Conservation (phyloP, 208 protist genomes). For the Strigomonas oncopelti region DNA sequence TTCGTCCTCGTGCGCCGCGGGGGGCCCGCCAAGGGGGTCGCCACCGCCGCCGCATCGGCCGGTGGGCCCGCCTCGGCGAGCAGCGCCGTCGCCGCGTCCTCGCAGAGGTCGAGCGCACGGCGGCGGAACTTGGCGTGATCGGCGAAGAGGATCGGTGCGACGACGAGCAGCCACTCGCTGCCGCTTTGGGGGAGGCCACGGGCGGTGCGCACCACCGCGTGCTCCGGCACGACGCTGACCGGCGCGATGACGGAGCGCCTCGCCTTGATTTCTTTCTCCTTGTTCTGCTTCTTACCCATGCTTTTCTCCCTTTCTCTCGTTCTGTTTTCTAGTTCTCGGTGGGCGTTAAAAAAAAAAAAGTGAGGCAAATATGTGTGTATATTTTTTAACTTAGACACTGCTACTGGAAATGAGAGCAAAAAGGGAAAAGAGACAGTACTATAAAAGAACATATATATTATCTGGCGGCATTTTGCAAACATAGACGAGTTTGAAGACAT, state of each 20-base stretch:
- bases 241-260: slow-evolving; percentile 7
- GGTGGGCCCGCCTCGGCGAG: slow-evolving; percentile 28
- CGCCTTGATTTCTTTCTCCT: not conserved
- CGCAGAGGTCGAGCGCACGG: slow-evolving; percentile 1
- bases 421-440: not conserved
- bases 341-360: too few relatives aligned
- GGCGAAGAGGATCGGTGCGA: slow-evolving; percentile 7
- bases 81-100: slow-evolving; percentile 8
- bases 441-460: slow-evolving; percentile 3
- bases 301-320: too few relatives aligned
- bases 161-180: slow-evolving; percentile 2
- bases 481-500: too few relatives aligned
- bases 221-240: not conserved
- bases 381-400: too few relatives aligned
- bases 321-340: too few relatives aligned
- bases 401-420: slow-evolving; percentile 3
- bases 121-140: slow-evolving; percentile 8
- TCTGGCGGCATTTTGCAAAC: too few relatives aligned
- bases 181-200: not conserved
- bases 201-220: not conserved
- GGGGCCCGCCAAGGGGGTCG: not conserved
- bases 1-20: too few relatives aligned
- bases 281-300: not conserved
- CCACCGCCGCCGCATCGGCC: slow-evolving; percentile 28
- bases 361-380: not conserved